Evolutionary conservation across 108 stramenopile species (phyloP), one percentile per base, ranked within the genome.

Genomic region (Cyclotella cryptica): DNA sequence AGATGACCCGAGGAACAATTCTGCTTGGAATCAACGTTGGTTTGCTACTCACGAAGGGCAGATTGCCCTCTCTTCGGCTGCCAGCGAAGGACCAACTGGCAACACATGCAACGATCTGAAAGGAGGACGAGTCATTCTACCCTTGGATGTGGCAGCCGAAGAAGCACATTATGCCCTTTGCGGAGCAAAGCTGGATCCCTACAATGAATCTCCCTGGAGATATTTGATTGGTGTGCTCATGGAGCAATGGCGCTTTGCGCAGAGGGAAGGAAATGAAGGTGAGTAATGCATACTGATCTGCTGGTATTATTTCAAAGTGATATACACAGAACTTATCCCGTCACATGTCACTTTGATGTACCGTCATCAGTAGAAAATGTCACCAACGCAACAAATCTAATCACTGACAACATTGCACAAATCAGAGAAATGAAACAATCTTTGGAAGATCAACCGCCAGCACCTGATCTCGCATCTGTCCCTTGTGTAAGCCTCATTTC

Each of bases 11-110:
- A 85, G 97, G 28, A 99, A 99, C 81, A 99, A 99, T 79, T 93
- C 92, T 21, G 99, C 97, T 10, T 99, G 99, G 99, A 98, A 97
- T 86, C 96, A 98, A 63, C 86, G 98, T 15, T 98, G 97, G 96
- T 97, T 97, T 81, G 95, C 91, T n/a, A 58, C 80, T 10, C 94
- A 97, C 69, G 65, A 77, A 51, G 86, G 87, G 13, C 43, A 75
- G 35, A 69, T 75, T 54, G 49, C 78, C 57, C 43, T 47, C 9
- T 6, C 3, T 39, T 30, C 60, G 35, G 30, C 15, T 17, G 9
- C 1, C 1, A 9, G 18, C 15, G 47, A 17, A 49, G 47, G 55
- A 8, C 3, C 12, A 24, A 26, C 12, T 4, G n/a, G 12, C 8
- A 26, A 1, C 26, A 46, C 3, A 11, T 45, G 49, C 30, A 8